These are phyloP conservation scores for Erysimum cheiranthoides DNA, from an alignment of 345 rosid species.

Conservation along the genomic window DNA sequence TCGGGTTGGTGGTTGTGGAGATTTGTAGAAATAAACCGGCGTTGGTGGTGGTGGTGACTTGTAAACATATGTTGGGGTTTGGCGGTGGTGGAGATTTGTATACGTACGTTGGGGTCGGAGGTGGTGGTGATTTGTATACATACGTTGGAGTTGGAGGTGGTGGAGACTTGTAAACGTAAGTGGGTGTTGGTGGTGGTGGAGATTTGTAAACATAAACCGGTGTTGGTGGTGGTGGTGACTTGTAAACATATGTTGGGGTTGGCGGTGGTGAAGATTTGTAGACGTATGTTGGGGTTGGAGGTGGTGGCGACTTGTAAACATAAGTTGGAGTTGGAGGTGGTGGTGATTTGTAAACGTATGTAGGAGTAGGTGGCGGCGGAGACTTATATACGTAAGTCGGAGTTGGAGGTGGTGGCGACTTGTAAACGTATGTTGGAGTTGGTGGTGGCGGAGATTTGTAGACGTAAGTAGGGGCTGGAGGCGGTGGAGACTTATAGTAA, in stretches of 20 bases:
- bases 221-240: slow-evolving; percentile 45
- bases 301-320: slow-evolving; percentile 40
- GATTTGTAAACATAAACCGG: slow-evolving; percentile 44
- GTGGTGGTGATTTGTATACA: background rate
- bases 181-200: slow-evolving; percentile 42
- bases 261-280: slow-evolving; percentile 27
- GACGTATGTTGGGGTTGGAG: slow-evolving; percentile 32
- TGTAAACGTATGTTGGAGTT: slow-evolving; percentile 35
- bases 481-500: slow-evolving; percentile 49
- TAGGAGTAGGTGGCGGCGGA: slow-evolving; percentile 29
- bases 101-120: background rate
- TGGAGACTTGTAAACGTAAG: slow-evolving; percentile 42
- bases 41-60: background rate
- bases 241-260: slow-evolving; percentile 33
- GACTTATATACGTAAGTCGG: slow-evolving; percentile 40
- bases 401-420: slow-evolving; percentile 47
- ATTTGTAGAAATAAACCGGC: slow-evolving; percentile 30
- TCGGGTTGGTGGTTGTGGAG: slow-evolving; percentile 45
- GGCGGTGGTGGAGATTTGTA: background rate
- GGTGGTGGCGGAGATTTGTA: slow-evolving; percentile 58
- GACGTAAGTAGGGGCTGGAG: slow-evolving; percentile 36
- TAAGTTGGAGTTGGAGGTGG: slow-evolving; percentile 37
- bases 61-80: too few species aligned
- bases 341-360: slow-evolving; percentile 47
- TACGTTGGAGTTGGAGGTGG: background rate